Evolutionary conservation across 805 yeast species (phyloP), one percentile per base, ranked within the genome.

Genomic region (Priceomyces carsonii): DNA sequence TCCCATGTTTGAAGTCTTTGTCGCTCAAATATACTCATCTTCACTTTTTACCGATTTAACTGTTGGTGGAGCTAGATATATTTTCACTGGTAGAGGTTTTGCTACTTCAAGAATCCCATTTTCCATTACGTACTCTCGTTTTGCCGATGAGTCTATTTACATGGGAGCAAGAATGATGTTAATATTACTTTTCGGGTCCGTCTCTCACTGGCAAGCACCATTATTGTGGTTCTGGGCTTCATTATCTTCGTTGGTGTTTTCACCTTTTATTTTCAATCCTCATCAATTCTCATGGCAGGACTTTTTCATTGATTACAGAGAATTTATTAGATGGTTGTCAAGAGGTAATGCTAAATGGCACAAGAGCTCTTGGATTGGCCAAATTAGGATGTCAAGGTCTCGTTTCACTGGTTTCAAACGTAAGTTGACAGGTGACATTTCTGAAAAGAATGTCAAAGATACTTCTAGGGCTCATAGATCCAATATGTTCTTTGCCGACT

Each of bases 211-310:
- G 98, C 95, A 87, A 66, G 84, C 96, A 16, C 86, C 97, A 27
- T 72, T 93, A 51, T 65, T 91, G 45, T 93, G 97, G 96, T 93
- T 93, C 79, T 93, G 98, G 97, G 83, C 93, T 40, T 84, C 95
- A 13, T 71, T 89, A 50, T 73, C 89, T 31, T 86, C 98, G 3
- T 75, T 93, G 68, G 76, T 88, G 68, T 79, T 88, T 50, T 83
- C 98, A 32, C 99, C 99, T 54, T 89, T 91, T 63, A 57, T 93
- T 42, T 93, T 88, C 79, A 93, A 93, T 69, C 99, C 99, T 31
- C 97, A 91, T 69, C 98, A 93, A 72, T 93, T 90, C 64, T 80
- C 96, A 33, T 84, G 95, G 90, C 85, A 82, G 59, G 97, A 90
- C 66, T 91, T 85, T 79, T 88, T 91, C 68, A 80, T 91, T 60